Conservation (phyloP, 2,329 filamentous ascomycete species). For the Orbilia blumenaviensis region DNA sequence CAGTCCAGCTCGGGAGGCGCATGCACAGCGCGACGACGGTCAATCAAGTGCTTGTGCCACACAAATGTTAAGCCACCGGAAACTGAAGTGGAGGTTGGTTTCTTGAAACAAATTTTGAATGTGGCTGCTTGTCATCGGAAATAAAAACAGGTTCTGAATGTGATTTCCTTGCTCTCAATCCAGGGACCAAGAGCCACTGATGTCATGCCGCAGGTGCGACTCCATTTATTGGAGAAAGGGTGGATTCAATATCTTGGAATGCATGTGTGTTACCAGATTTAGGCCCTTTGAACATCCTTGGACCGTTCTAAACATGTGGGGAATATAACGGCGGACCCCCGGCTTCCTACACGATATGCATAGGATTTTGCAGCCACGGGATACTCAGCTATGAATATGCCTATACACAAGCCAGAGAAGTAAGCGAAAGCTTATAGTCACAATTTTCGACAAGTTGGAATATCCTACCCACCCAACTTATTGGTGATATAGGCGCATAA, state of each 20-base stretch:
- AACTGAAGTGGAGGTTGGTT: background rate
- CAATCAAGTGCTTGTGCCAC: background rate
- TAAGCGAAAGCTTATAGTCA: background rate
- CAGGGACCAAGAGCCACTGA: constrained; percentile 33
- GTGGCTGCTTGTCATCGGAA: background rate
- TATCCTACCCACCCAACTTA: background rate
- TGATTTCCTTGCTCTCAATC: constrained; percentile 2
- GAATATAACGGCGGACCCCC: constrained; percentile 9
- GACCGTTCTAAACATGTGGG: background rate
- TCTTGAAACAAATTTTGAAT: background rate
- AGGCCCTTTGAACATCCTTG: constrained; percentile 9
- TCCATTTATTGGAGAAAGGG: background rate
- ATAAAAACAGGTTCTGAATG: constrained; percentile 27
- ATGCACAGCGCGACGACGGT: background rate
- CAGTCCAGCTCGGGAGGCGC: background rate
- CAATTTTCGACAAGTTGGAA: background rate
- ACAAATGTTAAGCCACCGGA: background rate
- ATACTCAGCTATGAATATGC: background rate
- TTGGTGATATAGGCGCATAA: constrained; percentile 3
- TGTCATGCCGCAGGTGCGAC: constrained; percentile 41
- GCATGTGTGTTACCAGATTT: constrained; percentile 42
- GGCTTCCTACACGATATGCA: background rate
- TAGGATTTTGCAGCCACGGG: too few relatives aligned
- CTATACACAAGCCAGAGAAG: background rate
- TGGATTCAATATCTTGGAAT: background rate